Evolutionary conservation across 148 eudicot species (phyloP).

Genomic region (Pouteria glomerata): DNA sequence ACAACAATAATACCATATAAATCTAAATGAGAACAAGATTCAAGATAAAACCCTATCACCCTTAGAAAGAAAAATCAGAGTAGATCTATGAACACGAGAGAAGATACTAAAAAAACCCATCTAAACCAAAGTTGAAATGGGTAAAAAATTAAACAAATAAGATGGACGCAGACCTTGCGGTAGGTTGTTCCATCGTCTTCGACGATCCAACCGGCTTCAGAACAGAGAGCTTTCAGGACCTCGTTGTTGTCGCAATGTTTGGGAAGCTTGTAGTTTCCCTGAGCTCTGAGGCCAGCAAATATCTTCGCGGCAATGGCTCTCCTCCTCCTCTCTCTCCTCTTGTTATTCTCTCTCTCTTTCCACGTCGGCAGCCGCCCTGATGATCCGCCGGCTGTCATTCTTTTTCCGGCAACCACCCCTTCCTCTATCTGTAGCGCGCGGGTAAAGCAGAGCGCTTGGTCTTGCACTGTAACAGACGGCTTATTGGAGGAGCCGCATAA

Average conservation of each 20-base stretch:
- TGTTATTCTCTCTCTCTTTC: constrained; percentile 75
- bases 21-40: not conserved
- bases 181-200: constrained; percentile 70
- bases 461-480: too few relatives aligned
- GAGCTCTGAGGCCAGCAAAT: constrained; percentile 57
- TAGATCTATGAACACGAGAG: not conserved
- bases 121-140: too few relatives aligned
- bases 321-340: constrained; percentile 53
- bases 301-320: constrained; percentile 68
- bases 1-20: not conserved
- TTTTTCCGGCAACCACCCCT: constrained; percentile 1
- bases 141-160: not conserved
- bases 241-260: constrained; percentile 75
- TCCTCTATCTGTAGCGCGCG: too few relatives aligned
- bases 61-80: not conserved
- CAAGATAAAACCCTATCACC: not conserved
- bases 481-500: too few relatives aligned
- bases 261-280: constrained; percentile 61
- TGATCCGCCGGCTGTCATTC: constrained; percentile 33
- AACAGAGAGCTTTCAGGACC: constrained; percentile 58
- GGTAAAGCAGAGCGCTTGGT: too few relatives aligned
- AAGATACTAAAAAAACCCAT: too few relatives aligned
- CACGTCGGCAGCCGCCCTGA: constrained; percentile 55
- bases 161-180: constrained; percentile 33
- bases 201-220: constrained; percentile 67